Percentiles rank a stretch among this genome's conserved stretches.
Evolutionary conservation across 1,284 basidiomycete genomes (phyloP).

Genomic region (Naganishia albida): DNA sequence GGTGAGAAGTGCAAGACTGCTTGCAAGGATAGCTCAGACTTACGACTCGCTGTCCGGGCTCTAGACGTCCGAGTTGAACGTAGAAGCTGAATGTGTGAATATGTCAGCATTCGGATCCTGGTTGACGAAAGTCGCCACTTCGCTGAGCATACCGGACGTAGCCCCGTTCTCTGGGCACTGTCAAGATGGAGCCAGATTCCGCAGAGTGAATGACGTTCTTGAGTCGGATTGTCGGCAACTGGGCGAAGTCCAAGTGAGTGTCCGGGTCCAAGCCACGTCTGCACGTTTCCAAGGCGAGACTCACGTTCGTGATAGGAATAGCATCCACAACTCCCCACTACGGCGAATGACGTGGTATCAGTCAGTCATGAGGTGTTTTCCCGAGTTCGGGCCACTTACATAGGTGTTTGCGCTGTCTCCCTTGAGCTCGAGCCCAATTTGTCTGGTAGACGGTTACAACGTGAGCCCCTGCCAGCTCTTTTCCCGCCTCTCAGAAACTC

Average conservation of each 20-base stretch:
- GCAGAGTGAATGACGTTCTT: conserved; percentile 46
- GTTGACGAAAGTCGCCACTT: too few relatives aligned
- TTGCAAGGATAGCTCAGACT: not conserved
- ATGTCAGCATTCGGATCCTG: too few relatives aligned
- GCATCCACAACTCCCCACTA: conserved; percentile 48
- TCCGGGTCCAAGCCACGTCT: not conserved
- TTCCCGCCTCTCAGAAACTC: not conserved
- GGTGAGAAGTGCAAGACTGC: not conserved
- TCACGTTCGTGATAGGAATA: conserved; percentile 28
- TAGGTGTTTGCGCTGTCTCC: conserved; percentile 49
- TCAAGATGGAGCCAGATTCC: conserved; percentile 43
- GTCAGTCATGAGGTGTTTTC: too few relatives aligned
- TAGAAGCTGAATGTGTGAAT: conserved; percentile 34
- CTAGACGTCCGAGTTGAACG: conserved; percentile 37
- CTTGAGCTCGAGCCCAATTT: conserved; percentile 43
- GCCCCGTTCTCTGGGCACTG: conserved; percentile 45
- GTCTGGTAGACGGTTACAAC: not conserved
- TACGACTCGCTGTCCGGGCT: conserved; percentile 36
- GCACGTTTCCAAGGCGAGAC: not conserved
- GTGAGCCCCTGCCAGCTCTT: too few relatives aligned
- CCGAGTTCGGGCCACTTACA: conserved; percentile 3
- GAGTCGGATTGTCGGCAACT: conserved; percentile 39
- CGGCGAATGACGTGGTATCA: not conserved
- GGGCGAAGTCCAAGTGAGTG: conserved; percentile 34
- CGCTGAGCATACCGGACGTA: conserved; percentile 37